A percentile compares a stretch with the other conserved stretches of the same genome.
Conservation (phyloP, 495 filamentous ascomycete species). For the Penicillium diatomitis region DNA sequence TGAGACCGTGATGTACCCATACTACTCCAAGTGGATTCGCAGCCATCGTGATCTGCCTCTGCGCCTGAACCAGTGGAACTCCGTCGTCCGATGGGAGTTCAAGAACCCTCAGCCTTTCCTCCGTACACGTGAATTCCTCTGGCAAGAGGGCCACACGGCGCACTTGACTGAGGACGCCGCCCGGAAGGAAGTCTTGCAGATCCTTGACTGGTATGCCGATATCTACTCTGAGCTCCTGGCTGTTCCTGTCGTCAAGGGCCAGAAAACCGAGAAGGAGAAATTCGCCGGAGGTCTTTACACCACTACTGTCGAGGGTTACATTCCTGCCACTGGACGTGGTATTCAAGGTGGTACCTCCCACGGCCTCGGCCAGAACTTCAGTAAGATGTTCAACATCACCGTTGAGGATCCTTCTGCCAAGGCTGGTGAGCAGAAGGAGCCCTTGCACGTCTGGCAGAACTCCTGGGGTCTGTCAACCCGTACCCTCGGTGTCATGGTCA, state of each 20-base stretch:
- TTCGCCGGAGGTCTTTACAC: slow-evolving; percentile 95
- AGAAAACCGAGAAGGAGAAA: slow-evolving; percentile 86
- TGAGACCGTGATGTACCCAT: slow-evolving; percentile 89
- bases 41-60: slow-evolving; percentile 90
- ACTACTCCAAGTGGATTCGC: slow-evolving; percentile 95
- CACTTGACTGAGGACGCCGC: slow-evolving; percentile 74
- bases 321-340: slow-evolving; percentile 85
- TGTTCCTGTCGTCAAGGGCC: slow-evolving; percentile 83
- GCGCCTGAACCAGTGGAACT: slow-evolving; percentile 90
- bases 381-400: slow-evolving; percentile 95
- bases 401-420: slow-evolving; percentile 83
- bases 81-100: slow-evolving; percentile 78
- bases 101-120: slow-evolving; percentile 48
- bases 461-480: slow-evolving; percentile 96
- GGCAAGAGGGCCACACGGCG: slow-evolving; percentile 98
- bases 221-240: slow-evolving; percentile 91
- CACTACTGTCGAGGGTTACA: slow-evolving; percentile 83
- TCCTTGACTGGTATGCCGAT: slow-evolving; percentile 84
- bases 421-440: slow-evolving; percentile 58
- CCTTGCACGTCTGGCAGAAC: slow-evolving; percentile 91
- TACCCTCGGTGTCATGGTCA: slow-evolving; percentile 94
- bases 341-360: slow-evolving; percentile 95
- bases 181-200: slow-evolving; percentile 75
- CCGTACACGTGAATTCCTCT: slow-evolving; percentile 84
- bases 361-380: slow-evolving; percentile 93